A percentile compares a stretch with the other conserved stretches of the same genome.
Evolutionary conservation across 371 early-diverging fungal species (phyloP).

Genomic region (Rhizopus delemar): DNA sequence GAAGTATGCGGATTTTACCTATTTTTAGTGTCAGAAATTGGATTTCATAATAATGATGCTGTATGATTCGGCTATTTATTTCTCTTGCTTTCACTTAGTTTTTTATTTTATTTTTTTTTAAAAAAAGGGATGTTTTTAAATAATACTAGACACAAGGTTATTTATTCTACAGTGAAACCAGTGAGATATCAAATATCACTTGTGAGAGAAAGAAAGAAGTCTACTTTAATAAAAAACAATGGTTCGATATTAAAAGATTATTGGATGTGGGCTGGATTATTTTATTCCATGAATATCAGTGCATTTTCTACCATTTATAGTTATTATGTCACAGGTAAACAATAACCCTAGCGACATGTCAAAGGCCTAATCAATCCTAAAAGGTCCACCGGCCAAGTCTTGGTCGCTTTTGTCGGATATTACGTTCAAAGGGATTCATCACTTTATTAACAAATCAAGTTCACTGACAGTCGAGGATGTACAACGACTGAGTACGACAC

Average conservation of each 20-base stretch:
- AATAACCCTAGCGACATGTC: neutral
- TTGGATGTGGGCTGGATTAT: neutral
- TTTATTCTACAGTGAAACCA: neutral
- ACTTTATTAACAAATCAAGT: conserved; percentile 31
- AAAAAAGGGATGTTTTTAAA: no score
- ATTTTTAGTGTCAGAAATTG: no score
- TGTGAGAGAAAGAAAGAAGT: neutral
- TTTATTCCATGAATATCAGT: conserved; percentile 1
- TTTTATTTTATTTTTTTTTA: no score
- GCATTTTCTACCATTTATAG: conserved; percentile 24
- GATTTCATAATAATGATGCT: no score
- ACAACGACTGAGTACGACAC: conserved; percentile 29
- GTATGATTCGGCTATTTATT: no score
- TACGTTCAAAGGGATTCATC: conserved; percentile 33
- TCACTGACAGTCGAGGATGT: conserved; percentile 42
- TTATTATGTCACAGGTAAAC: conserved; percentile 26
- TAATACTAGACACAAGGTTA: no score
- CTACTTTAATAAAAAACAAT: neutral
- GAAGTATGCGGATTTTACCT: no score
- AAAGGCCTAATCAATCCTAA: neutral
- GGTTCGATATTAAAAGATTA: neutral
- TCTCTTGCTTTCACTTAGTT: no score
- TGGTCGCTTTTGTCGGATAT: conserved; percentile 45
- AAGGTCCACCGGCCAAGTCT: conserved; percentile 48
- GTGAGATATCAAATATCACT: neutral